phyloP scores from a whole-genome alignment of 257 asterid species.

The Jasminum sambac region DNA sequence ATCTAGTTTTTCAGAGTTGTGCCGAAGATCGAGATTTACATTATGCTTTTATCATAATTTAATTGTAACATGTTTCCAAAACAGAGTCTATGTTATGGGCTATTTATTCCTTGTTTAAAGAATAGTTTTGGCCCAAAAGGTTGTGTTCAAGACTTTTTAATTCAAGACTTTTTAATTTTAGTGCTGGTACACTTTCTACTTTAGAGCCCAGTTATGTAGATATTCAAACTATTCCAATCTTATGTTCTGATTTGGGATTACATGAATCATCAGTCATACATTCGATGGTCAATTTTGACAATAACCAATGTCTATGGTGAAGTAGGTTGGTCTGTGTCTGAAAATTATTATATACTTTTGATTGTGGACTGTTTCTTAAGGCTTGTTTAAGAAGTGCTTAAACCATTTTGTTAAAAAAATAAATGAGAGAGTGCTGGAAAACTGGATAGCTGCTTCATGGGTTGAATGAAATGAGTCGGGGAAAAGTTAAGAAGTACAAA shows the following conservation, averaged over 20 bases:
- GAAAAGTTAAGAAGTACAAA: no score
- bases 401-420: no score
- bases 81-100: neutral
- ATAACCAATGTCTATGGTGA: neutral
- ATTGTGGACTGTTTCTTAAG: neutral
- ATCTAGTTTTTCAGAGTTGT: no score
- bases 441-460: no score
- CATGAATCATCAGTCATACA: neutral
- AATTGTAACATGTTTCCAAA: no score
- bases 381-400: no score
- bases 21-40: no score
- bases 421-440: no score
- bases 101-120: neutral
- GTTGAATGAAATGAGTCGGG: no score
- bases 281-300: neutral
- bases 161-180: neutral
- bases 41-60: no score
- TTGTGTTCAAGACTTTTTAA: neutral
- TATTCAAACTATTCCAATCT: neutral
- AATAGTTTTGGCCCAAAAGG: neutral
- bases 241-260: neutral
- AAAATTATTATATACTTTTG: neutral
- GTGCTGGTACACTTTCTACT: neutral
- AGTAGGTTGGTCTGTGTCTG: neutral
- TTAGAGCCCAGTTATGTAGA: neutral